Evolutionary conservation across 208 protist species (phyloP).

Genomic region (Trypanosoma vivax): DNA sequence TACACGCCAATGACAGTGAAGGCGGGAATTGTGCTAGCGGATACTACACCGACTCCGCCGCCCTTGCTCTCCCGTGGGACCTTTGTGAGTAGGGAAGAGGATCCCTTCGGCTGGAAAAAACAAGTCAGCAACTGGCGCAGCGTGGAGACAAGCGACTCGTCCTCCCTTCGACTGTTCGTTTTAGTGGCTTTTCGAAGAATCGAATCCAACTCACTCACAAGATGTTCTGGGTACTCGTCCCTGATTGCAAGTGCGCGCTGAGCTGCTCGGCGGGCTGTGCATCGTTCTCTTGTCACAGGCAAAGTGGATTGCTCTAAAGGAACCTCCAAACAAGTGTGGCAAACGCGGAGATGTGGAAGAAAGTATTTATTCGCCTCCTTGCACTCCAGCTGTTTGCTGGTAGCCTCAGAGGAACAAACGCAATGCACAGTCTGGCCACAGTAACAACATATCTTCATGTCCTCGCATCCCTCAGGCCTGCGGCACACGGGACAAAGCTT

Average conservation of each 20-base stretch:
- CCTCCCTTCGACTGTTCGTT: slow-evolving; percentile 14
- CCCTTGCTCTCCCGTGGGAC: slow-evolving; percentile 36
- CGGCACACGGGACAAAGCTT: slow-evolving; percentile 65
- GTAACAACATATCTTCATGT: slow-evolving; percentile 77
- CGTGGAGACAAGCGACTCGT: slow-evolving; percentile 17
- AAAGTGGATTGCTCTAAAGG: no score
- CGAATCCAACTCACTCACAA: neutral
- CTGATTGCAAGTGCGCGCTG: slow-evolving; percentile 33
- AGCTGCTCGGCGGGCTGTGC: slow-evolving; percentile 37
- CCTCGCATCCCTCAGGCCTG: slow-evolving; percentile 49
- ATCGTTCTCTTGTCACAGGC: slow-evolving; percentile 10
- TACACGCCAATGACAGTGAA: slow-evolving; percentile 76
- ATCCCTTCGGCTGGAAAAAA: slow-evolving; percentile 52
- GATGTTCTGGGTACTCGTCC: slow-evolving; percentile 39
- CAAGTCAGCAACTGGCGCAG: slow-evolving; percentile 24
- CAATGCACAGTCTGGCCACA: slow-evolving; percentile 56
- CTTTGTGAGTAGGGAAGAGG: slow-evolving; percentile 37
- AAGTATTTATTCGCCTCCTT: slow-evolving; percentile 60
- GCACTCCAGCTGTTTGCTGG: slow-evolving; percentile 40
- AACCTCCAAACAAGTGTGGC: slow-evolving; percentile 44
- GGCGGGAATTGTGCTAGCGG: slow-evolving; percentile 49
- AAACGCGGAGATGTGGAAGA: slow-evolving; percentile 35
- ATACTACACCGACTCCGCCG: slow-evolving; percentile 59
- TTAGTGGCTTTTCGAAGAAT: neutral
- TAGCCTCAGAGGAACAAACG: slow-evolving; percentile 39